Evolutionary conservation across 2,329 filamentous ascomycete species (phyloP).

Genomic region (Paraphaeosphaeria minitans): DNA sequence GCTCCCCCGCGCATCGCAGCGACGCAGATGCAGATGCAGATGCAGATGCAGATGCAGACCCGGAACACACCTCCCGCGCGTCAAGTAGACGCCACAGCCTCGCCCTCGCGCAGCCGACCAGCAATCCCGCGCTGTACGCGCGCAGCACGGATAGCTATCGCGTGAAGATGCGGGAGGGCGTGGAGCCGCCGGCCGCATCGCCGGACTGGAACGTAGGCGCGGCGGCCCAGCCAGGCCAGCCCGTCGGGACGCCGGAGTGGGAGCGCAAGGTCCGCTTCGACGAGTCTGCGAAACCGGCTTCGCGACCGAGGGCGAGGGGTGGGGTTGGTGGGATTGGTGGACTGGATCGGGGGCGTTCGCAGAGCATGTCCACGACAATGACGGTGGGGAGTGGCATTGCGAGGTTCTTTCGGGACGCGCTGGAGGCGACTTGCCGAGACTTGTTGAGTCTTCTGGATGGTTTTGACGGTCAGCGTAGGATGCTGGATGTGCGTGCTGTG

Average conservation of each 20-base stretch:
- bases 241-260: too few relatives aligned
- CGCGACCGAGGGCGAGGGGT: too few relatives aligned
- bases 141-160: not conserved
- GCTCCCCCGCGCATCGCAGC: not conserved
- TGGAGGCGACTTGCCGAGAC: not conserved
- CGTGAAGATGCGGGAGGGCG: not conserved
- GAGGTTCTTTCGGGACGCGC: not conserved
- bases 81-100: not conserved
- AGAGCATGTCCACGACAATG: too few relatives aligned
- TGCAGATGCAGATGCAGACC: too few relatives aligned
- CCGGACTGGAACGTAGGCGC: too few relatives aligned
- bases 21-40: too few relatives aligned
- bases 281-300: too few relatives aligned
- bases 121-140: not conserved
- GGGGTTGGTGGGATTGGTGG: too few relatives aligned
- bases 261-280: too few relatives aligned
- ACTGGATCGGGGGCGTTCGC: too few relatives aligned
- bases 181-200: too few relatives aligned
- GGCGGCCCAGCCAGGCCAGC: too few relatives aligned
- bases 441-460: not conserved
- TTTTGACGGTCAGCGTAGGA: not conserved
- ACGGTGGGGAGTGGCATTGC: not conserved
- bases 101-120: not conserved
- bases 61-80: not conserved
- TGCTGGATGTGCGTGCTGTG: not conserved